phyloP scores from a whole-genome alignment of 257 asterid genomes.

The Apocynum venetum region DNA sequence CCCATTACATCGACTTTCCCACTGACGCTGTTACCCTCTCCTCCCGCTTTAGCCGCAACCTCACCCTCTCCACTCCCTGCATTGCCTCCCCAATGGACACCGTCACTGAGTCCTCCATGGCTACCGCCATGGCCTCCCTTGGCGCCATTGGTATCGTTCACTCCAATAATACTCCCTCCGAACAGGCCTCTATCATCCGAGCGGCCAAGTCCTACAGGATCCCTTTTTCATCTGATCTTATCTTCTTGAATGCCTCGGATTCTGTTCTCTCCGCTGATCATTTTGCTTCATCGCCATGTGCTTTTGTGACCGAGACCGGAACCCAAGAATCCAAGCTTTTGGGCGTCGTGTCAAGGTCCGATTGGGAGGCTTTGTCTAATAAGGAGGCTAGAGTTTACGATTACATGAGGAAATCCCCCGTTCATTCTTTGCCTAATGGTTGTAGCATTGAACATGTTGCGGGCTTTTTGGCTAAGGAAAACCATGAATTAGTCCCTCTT shows the following conservation, averaged over 20 bases:
- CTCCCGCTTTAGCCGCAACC: conserved; percentile 60
- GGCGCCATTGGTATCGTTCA: conserved; percentile 75
- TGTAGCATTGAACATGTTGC: conserved; percentile 67
- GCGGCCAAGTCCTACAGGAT: conserved; percentile 64
- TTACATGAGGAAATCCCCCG: conserved; percentile 46
- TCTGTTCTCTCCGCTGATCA: conserved; percentile 47
- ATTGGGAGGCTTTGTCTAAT: conserved; percentile 53
- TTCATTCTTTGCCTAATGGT: conserved; percentile 45
- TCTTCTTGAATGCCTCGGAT: conserved; percentile 48
- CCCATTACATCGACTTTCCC: conserved; percentile 84
- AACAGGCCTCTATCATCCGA: conserved; percentile 59
- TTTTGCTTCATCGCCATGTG: conserved; percentile 53
- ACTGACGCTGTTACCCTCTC: conserved; percentile 73
- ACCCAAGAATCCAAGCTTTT: conserved; percentile 36
- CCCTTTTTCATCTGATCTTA: conserved; percentile 49
- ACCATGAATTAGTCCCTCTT: conserved; percentile 53
- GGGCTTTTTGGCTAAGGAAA: conserved; percentile 52
- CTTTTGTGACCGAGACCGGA: conserved; percentile 60
- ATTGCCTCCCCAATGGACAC: conserved; percentile 97
- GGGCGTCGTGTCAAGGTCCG: conserved; percentile 48
- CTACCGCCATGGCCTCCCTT: conserved; percentile 80
- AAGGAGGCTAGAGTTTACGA: conserved; percentile 48
- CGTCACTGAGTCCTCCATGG: conserved; percentile 85
- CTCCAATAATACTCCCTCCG: conserved; percentile 49
- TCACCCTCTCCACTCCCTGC: conserved; percentile 70